Base-by-base conservation (phyloP, 805 yeast species). In the Brettanomyces naardenensis region DNA sequence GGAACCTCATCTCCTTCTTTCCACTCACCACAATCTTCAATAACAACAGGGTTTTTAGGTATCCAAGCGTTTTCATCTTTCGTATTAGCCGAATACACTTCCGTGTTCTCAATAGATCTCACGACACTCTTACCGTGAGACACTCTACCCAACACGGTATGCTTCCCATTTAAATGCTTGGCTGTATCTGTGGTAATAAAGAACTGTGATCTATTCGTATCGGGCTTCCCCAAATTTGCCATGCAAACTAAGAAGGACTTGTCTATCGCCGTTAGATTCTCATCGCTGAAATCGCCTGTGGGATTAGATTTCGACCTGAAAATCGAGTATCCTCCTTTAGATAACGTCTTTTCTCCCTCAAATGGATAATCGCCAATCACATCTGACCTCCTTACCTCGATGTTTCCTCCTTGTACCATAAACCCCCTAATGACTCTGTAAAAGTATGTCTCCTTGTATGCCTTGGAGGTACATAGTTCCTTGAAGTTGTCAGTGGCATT, bases 91-190 rank as follows among this genome's bases (percentile, higher is more conserved):
- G 69, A 61, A 25, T 69, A 65, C 1, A 69, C 66, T 5, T 59
- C 47, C 2, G 69, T 65, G 33, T 66, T 63, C 54, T 83, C 94
- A 17, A 81, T 61, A 20, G 76, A 77, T 48, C 89, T 65, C 0
- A 83, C 68, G 1, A 82, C 80, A 3, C 80, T 78, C 53, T 79
- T 81, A 14, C 86, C 95, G 47, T 65, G 67, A 6, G 65, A 48
- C 9, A 87, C 88, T 40, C 62, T 64, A 2, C 95, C 96, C 59
- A 88, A 81, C 2, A 85, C 77, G 0, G 89, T 66, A 52, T 85
- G 89, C 47, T 80, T 81, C 1, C 86, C 85, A 31, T 71, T 74
- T 41, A 88, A 61, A 58, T 87, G 95, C 1, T 86, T 80, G 6
- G 79, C 71, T 2, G 86, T 73, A 37, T 66, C 71, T 1, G 88